phyloP scores from a whole-genome alignment of 2,329 filamentous ascomycete genomes.

The Eutypella sp. region DNA sequence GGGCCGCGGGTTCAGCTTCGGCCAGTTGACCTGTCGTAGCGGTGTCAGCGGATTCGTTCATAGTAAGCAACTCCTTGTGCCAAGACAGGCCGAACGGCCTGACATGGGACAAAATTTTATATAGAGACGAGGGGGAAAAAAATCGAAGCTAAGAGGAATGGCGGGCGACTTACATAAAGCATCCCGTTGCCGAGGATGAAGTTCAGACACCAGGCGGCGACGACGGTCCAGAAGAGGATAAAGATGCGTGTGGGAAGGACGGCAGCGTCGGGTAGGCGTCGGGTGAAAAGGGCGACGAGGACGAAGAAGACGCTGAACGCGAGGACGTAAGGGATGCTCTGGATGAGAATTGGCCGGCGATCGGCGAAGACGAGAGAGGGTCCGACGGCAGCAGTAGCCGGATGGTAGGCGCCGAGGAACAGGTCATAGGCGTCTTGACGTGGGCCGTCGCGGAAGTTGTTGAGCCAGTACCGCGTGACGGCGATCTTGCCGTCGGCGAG shows the following conservation, averaged over 20 bases:
- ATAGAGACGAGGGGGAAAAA: constrained; percentile 7
- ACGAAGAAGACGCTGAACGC: constrained; percentile 83
- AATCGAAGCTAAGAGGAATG: neutral
- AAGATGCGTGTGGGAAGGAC: constrained; percentile 81
- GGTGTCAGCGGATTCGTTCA: too few species aligned
- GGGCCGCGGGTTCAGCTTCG: constrained; percentile 84
- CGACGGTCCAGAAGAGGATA: constrained; percentile 68
- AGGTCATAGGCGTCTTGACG: constrained; percentile 94
- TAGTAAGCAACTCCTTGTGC: constrained; percentile 8
- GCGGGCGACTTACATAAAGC: constrained; percentile 71
- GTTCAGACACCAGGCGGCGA: constrained; percentile 65
- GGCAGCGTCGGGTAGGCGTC: constrained; percentile 64
- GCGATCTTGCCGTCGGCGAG: constrained; percentile 86
- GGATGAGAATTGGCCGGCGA: constrained; percentile 77
- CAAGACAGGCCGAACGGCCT: too few species aligned
- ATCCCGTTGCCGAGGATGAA: constrained; percentile 85
- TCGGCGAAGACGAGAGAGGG: constrained; percentile 76
- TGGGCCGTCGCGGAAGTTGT: constrained; percentile 93
- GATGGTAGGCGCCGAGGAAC: constrained; percentile 82
- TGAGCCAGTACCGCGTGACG: constrained; percentile 80
- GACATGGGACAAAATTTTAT: neutral
- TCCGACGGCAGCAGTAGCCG: constrained; percentile 65
- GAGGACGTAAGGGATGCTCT: constrained; percentile 88
- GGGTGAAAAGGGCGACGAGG: constrained; percentile 68
- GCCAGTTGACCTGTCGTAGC: constrained; percentile 98